These are phyloP conservation scores for Coccomyxa sp. DNA, from an alignment of 139 green algal species.

Conservation along the genomic window DNA sequence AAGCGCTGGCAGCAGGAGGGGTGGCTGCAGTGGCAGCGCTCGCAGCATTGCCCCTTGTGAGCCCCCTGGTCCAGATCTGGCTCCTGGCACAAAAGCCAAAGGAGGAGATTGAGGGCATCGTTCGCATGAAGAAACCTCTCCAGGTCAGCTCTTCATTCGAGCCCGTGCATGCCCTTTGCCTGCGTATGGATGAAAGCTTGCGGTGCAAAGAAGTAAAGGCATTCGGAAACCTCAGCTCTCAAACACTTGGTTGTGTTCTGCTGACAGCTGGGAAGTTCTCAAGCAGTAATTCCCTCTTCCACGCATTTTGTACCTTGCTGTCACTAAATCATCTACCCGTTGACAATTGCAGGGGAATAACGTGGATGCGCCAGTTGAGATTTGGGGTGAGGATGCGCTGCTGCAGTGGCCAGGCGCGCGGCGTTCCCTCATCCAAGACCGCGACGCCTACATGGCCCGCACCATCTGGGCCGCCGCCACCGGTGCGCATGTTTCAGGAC, in stretches of 20 bases:
- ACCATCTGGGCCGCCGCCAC: conserved; percentile 49
- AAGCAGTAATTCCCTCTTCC: no score
- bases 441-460: conserved; percentile 79
- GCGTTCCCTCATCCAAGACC: conserved; percentile 62
- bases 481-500: conserved; percentile 12
- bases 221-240: no score
- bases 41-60: conserved; percentile 48
- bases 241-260: no score
- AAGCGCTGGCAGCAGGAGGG: neutral
- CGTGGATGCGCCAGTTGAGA: neutral
- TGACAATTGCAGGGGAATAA: neutral
- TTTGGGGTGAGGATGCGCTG: conserved; percentile 77
- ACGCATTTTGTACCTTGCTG: no score
- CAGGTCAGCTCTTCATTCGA: conserved; percentile 15
- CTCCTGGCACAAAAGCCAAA: conserved; percentile 32
- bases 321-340: no score
- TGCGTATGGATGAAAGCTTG: no score
- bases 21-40: conserved; percentile 10
- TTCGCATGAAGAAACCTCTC: conserved; percentile 61
- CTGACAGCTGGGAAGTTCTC: no score
- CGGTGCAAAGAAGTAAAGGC: no score
- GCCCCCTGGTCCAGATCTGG: conserved; percentile 61
- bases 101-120: conserved; percentile 71
- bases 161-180: no score
- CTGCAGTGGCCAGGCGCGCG: conserved; percentile 78